Percentiles rank a stretch among this genome's conserved stretches.
Conservation (phyloP, 2,329 filamentous ascomycete species). For the Mycosphaerelloides madeirae region DNA sequence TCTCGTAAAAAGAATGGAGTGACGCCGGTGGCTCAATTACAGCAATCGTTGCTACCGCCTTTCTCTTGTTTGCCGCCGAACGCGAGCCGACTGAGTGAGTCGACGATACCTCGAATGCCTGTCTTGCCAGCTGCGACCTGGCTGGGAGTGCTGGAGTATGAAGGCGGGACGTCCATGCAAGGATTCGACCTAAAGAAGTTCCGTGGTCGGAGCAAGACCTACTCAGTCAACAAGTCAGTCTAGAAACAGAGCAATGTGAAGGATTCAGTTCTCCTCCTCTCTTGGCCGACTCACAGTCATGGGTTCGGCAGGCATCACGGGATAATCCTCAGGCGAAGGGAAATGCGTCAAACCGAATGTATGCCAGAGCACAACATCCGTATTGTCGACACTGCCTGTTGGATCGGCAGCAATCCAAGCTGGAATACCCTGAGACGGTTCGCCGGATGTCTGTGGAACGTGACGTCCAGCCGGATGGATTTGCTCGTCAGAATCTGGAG, state of each 20-base stretch:
- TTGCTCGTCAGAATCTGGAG: slow-evolving; percentile 68
- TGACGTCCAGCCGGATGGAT: slow-evolving; percentile 82
- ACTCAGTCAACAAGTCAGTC: too few relatives aligned
- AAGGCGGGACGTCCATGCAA: slow-evolving; percentile 73
- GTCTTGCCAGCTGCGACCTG: slow-evolving; percentile 48
- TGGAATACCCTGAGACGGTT: slow-evolving; percentile 67
- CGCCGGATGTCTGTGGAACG: slow-evolving; percentile 80
- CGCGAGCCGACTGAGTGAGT: slow-evolving; percentile 48
- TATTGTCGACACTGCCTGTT: slow-evolving; percentile 66
- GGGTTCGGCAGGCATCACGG: slow-evolving; percentile 67
- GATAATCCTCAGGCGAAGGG: slow-evolving; percentile 84
- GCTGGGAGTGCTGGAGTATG: slow-evolving; percentile 67
- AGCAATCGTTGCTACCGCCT: slow-evolving; percentile 26
- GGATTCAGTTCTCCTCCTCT: too few relatives aligned
- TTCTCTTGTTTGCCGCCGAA: slow-evolving; percentile 40
- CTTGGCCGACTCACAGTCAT: slow-evolving; percentile 64
- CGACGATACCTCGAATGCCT: slow-evolving; percentile 40
- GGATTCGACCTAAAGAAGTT: slow-evolving; percentile 82
- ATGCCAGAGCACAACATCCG: slow-evolving; percentile 87
- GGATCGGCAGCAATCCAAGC: slow-evolving; percentile 71
- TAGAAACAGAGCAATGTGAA: too few relatives aligned
- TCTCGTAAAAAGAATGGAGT: too few relatives aligned
- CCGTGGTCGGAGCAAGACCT: slow-evolving; percentile 61
- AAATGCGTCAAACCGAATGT: slow-evolving; percentile 90
- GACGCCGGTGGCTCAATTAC: too few relatives aligned